A percentile compares a stretch with the other conserved stretches of the same genome.
phyloP scores from a whole-genome alignment of 1,284 basidiomycete genomes.

The Cryptococcus hybrid region DNA sequence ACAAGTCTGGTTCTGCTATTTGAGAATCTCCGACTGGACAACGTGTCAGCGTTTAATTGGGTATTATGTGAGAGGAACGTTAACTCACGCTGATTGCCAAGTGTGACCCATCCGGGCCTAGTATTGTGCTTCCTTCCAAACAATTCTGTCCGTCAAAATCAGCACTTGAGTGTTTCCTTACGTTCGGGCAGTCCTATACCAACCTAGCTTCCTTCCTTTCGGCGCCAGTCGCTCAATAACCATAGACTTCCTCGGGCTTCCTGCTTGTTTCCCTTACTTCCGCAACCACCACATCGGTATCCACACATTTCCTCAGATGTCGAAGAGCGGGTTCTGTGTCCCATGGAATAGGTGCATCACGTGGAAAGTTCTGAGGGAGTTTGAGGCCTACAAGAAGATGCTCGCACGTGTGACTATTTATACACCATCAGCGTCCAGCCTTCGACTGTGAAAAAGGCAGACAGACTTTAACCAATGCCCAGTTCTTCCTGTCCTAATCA shows the following conservation, averaged over 20 bases:
- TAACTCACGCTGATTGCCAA: conserved; percentile 76
- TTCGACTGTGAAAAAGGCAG: neutral
- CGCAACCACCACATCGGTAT: conserved; percentile 93
- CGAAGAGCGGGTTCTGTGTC: conserved; percentile 61
- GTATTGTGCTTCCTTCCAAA: conserved; percentile 97
- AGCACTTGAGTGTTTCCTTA: neutral
- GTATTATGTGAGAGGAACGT: neutral
- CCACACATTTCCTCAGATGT: conserved; percentile 84
- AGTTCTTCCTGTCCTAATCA: conserved; percentile 94
- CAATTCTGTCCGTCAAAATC: conserved; percentile 61
- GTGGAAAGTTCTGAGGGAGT: conserved; percentile 59
- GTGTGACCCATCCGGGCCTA: conserved; percentile 73
- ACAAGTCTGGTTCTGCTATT: conserved; percentile 76
- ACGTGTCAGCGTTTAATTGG: neutral
- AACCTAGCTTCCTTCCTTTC: conserved; percentile 70
- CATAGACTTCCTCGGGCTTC: conserved; percentile 97
- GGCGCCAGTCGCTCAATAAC: conserved; percentile 49
- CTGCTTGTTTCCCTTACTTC: conserved; percentile 95
- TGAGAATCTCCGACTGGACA: conserved; percentile 69
- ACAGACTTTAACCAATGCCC: conserved; percentile 86
- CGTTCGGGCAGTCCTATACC: conserved; percentile 1
- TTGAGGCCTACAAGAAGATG: conserved; percentile 97
- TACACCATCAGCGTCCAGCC: too few relatives aligned
- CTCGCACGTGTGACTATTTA: conserved; percentile 76
- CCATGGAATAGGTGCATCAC: conserved; percentile 60